A percentile compares a stretch with the other conserved stretches of the same genome.
Evolutionary conservation across 2,329 filamentous ascomycete genomes (phyloP).

Genomic region (Fusarium guadeloupense): DNA sequence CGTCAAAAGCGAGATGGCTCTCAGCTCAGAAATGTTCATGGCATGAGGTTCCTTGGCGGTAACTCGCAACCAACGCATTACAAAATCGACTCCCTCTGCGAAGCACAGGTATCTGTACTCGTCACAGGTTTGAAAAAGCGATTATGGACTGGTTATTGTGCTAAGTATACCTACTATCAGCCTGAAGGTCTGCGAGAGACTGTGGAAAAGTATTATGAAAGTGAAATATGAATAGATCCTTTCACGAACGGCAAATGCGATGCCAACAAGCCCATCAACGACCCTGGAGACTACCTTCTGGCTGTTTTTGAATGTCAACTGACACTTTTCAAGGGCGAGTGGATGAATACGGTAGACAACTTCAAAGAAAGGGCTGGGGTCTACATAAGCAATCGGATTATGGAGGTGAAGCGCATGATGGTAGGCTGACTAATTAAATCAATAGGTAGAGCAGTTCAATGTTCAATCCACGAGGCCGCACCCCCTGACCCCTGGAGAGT

Average conservation of each 20-base stretch:
- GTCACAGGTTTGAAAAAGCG: accelerated
- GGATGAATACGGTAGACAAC: not conserved
- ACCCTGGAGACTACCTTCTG: not conserved
- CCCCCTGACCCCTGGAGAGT: too few relatives aligned
- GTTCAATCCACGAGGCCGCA: too few relatives aligned
- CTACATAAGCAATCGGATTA: too few relatives aligned
- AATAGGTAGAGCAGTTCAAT: too few relatives aligned
- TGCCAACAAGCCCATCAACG: accelerated
- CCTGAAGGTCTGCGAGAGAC: accelerated
- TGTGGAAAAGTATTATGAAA: accelerated
- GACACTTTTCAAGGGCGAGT: not conserved
- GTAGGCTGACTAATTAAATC: too few relatives aligned
- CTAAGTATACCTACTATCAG: constrained; percentile 14
- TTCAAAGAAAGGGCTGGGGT: not conserved
- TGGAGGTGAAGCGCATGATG: too few relatives aligned
- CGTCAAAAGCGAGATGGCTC: not conserved
- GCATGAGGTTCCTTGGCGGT: not conserved
- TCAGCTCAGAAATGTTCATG: accelerated
- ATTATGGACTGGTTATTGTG: constrained; percentile 7
- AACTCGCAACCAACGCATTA: accelerated
- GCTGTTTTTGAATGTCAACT: not conserved
- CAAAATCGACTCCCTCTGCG: not conserved
- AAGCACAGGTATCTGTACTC: constrained; percentile 15
- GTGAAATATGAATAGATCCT: not conserved
- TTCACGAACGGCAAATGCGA: not conserved